phyloP scores from a whole-genome alignment of 2,329 filamentous ascomycete species.

The Aureobasidium melanogenum region DNA sequence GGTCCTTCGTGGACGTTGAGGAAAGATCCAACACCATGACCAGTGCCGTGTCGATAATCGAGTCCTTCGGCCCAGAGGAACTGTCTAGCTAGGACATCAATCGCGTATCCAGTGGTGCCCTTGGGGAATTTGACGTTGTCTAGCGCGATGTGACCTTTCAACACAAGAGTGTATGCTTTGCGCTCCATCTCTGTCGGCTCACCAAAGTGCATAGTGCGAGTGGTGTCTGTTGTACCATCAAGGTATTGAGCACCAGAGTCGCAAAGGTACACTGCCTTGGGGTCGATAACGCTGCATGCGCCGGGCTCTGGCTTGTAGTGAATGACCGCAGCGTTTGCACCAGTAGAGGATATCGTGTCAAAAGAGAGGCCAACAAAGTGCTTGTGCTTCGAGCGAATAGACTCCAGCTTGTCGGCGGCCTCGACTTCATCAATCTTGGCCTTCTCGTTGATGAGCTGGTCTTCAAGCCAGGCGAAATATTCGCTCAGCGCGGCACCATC shows the following conservation, averaged over 20 bases:
- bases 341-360: slow-evolving; percentile 90
- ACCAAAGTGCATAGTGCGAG: slow-evolving; percentile 86
- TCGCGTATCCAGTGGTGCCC: slow-evolving; percentile 84
- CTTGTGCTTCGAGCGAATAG: slow-evolving; percentile 58
- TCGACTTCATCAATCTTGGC: slow-evolving; percentile 74
- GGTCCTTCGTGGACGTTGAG: slow-evolving; percentile 96
- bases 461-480: slow-evolving; percentile 94
- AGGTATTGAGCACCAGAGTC: slow-evolving; percentile 95
- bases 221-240: slow-evolving; percentile 94
- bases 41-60: slow-evolving; percentile 93
- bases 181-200: slow-evolving; percentile 73
- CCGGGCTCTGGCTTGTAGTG: slow-evolving; percentile 87
- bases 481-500: slow-evolving; percentile 85
- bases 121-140: slow-evolving; percentile 86
- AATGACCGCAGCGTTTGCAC: slow-evolving; percentile 85
- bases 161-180: slow-evolving; percentile 83
- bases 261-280: slow-evolving; percentile 80
- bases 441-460: slow-evolving; percentile 69
- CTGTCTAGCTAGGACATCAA: slow-evolving; percentile 82
- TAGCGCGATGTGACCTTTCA: slow-evolving; percentile 88
- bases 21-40: slow-evolving; percentile 90
- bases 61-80: slow-evolving; percentile 87
- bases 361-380: slow-evolving; percentile 88
- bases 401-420: slow-evolving; percentile 84
- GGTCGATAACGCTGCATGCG: slow-evolving; percentile 74